Evolutionary conservation across 768 basidiomycete species (phyloP), one percentile per base, ranked within the genome.

Genomic region (Leccinum ochraceum): DNA sequence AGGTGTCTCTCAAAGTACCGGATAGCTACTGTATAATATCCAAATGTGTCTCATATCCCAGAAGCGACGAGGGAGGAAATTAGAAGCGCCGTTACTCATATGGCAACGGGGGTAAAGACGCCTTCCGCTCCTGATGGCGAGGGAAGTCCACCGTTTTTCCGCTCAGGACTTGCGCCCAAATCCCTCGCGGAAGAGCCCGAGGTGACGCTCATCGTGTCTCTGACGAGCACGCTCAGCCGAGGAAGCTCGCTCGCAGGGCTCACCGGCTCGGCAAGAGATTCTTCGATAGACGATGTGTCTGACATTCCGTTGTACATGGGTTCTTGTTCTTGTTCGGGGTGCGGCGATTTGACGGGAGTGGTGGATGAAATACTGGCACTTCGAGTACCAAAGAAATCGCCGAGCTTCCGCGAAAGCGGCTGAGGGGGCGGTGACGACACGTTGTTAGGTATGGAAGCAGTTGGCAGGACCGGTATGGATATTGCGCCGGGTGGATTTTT

Each of bases 371-470:
- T 73, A 66, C 83, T 86, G 7, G 69, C 73, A 54, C 60, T 69
- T 60, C 86, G 78, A 30, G 86, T 78, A 58, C 81, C 77, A 69
- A 92, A 92, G 72, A 92, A 85, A 9, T 86, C 86, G 4, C 88
- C 88, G 49, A 92, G 67, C 75, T 89, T 91, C 66, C 81, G 81
- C 36, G 85, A 74, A n/a, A 86, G 75, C 1, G 84, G 85, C 17
- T 80, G 77, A 24, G 77, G 66, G 59, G 78, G 69, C 32, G 68
- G 64, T 54, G 67, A 66, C 32, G 68, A 60, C 54, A 60, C 37
- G 44, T 54, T 53, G 56, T 70, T 51, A 54, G 76, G 62, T 44
- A 67, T 63, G 20, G 63, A 53, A 24, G 62, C 53, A 11, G 66
- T 34, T 32, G 63, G 59, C 22, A 66, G 63, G 34, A 73, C 68